Evolutionary conservation across 2,329 filamentous ascomycete species (phyloP), one percentile per base, ranked within the genome.

Genomic region (Diaporthe sp.): DNA sequence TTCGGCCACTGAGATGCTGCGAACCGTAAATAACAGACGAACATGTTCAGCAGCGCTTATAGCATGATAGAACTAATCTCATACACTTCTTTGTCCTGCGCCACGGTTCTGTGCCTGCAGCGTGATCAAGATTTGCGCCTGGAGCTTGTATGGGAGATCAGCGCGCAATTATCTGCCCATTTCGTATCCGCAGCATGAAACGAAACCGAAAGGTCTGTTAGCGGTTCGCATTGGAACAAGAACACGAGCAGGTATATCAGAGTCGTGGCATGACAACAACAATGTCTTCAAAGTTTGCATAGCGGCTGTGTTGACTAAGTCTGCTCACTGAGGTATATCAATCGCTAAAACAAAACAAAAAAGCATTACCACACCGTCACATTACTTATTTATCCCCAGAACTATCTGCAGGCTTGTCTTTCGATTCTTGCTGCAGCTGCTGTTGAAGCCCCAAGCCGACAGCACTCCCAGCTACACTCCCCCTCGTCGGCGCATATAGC

Each of bases 281-380:
- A n/a, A n/a, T n/a, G n/a, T n/a, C n/a, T n/a, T n/a, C 10, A 15
- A 25, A 35, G 30, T 67, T 67, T 67, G 64, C 33, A 67, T 38
- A 38, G 64, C 64, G 45, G 64, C 45, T 52, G 45, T 40, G 19
- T 67, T 52, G 13, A 67, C 30, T 38, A 13, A 19, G 9, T 38
- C 38, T 67, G 45, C 64, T 25, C 6, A 67, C 45, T 50, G 47
- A n/a, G 30, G 45, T 38, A 8, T 52, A 67, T 67, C 64, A 52
- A 67, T 35, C 45, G 64, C 64, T 52, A 40, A 67, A 52, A 67
- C 45, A 52, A 52, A 64, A 66, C 47, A 52, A 67, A 33, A 50
- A 3, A 8, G 10, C 8, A 67, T 52, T 52, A 50, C 42, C 33
- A 67, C 64, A 52, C 42, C 68, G 8, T 22, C 30, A 60, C 30